These are phyloP conservation scores for Penicillium sp. DNA, from an alignment of 2,329 filamentous ascomycete genomes.

Conservation along the genomic window DNA sequence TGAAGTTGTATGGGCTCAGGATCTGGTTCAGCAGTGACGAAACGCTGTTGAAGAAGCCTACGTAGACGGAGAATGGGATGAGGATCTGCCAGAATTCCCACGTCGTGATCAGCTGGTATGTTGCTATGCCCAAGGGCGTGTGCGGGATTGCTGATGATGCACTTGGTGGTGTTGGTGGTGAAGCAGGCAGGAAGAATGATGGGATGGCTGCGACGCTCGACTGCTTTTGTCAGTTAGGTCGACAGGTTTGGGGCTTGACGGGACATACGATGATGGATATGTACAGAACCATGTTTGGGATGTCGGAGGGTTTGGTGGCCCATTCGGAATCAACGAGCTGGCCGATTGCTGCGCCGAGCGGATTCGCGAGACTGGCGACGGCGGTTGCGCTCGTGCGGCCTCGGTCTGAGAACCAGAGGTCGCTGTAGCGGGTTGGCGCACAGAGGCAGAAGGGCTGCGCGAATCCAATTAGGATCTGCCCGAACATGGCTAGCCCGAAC, in stretches of 20 bases:
- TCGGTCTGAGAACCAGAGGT: conserved; percentile 87
- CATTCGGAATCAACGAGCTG: conserved; percentile 83
- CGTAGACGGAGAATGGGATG: conserved; percentile 79
- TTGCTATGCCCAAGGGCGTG: conserved; percentile 56
- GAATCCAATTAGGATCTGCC: conserved; percentile 85
- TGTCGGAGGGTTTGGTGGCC: conserved; percentile 62
- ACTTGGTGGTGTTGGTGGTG: conserved; percentile 75
- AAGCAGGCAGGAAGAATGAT: conserved; percentile 76
- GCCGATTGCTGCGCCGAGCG: conserved; percentile 83
- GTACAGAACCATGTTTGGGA: conserved; percentile 83
- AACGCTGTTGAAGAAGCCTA: conserved; percentile 90
- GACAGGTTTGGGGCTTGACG: neutral
- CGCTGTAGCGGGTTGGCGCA: conserved; percentile 86
- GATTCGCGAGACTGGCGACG: conserved; percentile 81
- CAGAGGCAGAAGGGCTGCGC: conserved; percentile 90
- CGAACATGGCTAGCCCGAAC: conserved; percentile 81
- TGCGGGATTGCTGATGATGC: conserved; percentile 62
- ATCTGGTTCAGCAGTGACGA: conserved; percentile 90
- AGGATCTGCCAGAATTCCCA: conserved; percentile 79
- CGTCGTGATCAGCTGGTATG: conserved; percentile 59
- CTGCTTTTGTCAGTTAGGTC: conserved; percentile 33
- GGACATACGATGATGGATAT: conserved; percentile 74
- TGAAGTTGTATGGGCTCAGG: conserved; percentile 81
- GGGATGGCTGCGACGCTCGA: conserved; percentile 69
- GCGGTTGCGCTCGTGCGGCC: conserved; percentile 88